Base-by-base conservation (phyloP, 108 stramenopile species). In the Conticribra guillardii region DNA sequence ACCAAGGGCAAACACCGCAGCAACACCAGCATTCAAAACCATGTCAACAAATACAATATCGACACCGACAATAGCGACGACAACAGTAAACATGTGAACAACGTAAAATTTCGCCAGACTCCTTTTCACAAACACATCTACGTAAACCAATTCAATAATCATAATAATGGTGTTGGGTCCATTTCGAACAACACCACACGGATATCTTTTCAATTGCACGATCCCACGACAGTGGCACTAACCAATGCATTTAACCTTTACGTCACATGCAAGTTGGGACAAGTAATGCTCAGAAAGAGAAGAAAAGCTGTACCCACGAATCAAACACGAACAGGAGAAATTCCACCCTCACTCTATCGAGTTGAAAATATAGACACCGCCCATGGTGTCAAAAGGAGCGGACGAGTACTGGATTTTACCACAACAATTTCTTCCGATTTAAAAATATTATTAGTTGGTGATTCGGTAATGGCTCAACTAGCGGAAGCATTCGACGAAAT, bases 381-480 rank as follows among this genome's bases (percentile, higher is more conserved):
- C 5, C 5, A 41, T 41, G 11, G 11, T 41, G 37, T 41, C 37
- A 5, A 41, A 33, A 63, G 71, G 30, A 31, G 17, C 8, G 71
- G 71, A 4, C 60, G 53, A 31, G 34, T 82, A 7, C 48, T 82
- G 4, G 63, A 76, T 37, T 76, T 82, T 30, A 66, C 70, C 15
- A 60, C 75, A 11, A 60, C 62, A 1, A 64, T 74, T 2, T 54
- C 64, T 23, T 72, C 81, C 1, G 45, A 76, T 34, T 33, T 82
- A 18, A 65, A 67, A 29, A 72, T 82, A 21, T 56, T 82, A 15
- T 16, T 47, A 15, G 73, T 82, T 30, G 82, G 82, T 18, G 76
- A 82, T 33, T 74, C 72, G 0, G 82, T 82, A 15, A 63, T 48
- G 45, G 30, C 71, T 4, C 82, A 82, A 57, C 28, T 82, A 28